Evolutionary conservation across 192 early-diverging fungal genomes (phyloP), one percentile per base, ranked within the genome.

Genomic region (Rhizoclosmatium globosum): DNA sequence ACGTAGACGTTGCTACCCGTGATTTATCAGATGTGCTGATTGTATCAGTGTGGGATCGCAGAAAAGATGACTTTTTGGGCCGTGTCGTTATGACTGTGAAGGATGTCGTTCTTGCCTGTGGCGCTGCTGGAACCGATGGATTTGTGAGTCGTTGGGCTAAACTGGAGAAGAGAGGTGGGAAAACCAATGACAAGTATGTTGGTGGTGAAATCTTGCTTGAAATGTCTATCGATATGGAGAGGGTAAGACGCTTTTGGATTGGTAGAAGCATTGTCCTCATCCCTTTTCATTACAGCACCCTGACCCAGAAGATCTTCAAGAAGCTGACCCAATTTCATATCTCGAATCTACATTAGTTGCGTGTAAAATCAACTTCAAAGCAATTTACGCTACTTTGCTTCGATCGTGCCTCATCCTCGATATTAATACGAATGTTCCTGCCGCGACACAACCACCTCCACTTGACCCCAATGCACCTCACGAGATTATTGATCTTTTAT

Each of bases 171-270:
- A 43, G 85, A 43, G 82, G 80, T 64, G 64, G 48, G n/a, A 88
- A 82, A 68, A 11, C 45, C 45, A 89, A 89, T 72, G 88, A 89
- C 74, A 86, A 87, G 68, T 89, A 89, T 70, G 84, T 89, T 21
- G 88, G 88, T n/a, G 88, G 88, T 17, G 80, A 89, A 46, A 77
- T 89, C 11, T 64, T 83, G 6, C 42, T 89, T 4, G 87, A 87
- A 66, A 77, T 79, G 46, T 61, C 74, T 23, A 77, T 89, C 56
- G 73, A 74, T 4, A 85, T 68, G 64, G 64, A 77, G 50, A 57
- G 42, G 47, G 76, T 77, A 53, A 56, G 64, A 66, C 11, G 13
- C 44, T n/a, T 17, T 9, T 69, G 15, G 23, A 15, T 47, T 46
- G 6, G 0, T 46, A 9, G 6, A 17, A n/a, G 41, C 4, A 0